phyloP scores from a whole-genome alignment of 1,284 basidiomycete species.

The Ceratobasidium sp. region DNA sequence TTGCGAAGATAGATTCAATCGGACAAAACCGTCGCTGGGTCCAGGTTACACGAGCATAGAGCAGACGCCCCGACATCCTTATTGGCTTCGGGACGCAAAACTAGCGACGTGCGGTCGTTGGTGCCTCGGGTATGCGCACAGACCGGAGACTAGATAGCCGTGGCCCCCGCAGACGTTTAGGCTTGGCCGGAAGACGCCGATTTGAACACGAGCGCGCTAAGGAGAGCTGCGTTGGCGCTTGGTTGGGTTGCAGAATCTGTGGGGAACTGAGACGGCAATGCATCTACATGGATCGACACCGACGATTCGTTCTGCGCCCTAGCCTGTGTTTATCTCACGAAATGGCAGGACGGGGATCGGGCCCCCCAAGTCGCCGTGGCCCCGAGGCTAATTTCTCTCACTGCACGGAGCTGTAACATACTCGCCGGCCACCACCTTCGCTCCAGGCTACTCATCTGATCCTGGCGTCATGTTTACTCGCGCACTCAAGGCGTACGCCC shows the following conservation, averaged over 20 bases:
- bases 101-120: constrained; percentile 27
- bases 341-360: background rate
- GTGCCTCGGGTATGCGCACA: constrained; percentile 36
- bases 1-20: constrained; percentile 16
- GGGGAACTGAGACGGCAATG: background rate
- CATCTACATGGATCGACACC: constrained; percentile 17
- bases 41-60: constrained; percentile 19
- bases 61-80: background rate
- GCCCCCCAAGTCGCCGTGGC: background rate
- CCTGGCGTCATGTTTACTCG: background rate
- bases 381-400: constrained; percentile 19
- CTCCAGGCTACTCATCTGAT: background rate
- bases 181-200: background rate
- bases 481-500: constrained; percentile 2
- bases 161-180: constrained; percentile 32
- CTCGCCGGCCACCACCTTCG: constrained; percentile 12
- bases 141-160: constrained; percentile 25
- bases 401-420: constrained; percentile 30
- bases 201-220: background rate
- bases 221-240: constrained; percentile 15
- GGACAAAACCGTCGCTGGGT: constrained; percentile 5
- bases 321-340: constrained; percentile 11
- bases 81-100: background rate
- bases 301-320: constrained; percentile 37
- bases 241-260: constrained; percentile 8